A percentile compares a stretch with the other conserved stretches of the same genome.
Conservation (phyloP, 495 filamentous ascomycete species). For the Amorphotheca resinae region DNA sequence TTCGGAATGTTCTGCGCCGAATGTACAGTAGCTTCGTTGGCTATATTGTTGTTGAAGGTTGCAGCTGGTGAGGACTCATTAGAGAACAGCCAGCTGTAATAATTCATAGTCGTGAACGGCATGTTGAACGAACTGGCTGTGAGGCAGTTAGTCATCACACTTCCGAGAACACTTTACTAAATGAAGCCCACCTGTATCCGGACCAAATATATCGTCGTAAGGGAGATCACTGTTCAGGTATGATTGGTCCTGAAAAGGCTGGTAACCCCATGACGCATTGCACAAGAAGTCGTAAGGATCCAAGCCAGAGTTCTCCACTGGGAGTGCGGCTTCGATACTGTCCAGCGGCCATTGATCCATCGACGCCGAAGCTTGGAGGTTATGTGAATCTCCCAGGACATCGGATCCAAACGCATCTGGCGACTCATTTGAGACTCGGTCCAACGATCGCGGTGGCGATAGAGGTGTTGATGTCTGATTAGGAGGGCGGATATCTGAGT, state of each 20-base stretch:
- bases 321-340: neutral
- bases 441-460: neutral
- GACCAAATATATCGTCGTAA: conserved; percentile 29
- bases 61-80: conserved; percentile 14
- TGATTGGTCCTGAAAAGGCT: neutral
- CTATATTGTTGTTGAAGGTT: neutral
- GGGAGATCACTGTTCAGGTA: conserved; percentile 20
- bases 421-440: too few species aligned
- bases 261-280: conserved; percentile 16
- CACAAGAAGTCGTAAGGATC: conserved; percentile 15
- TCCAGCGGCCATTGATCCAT: conserved; percentile 2
- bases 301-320: neutral
- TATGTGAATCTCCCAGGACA: neutral
- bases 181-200: conserved; percentile 22
- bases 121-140: conserved; percentile 41
- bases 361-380: neutral
- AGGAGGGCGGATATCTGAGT: neutral
- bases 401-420: neutral
- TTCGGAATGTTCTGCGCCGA: conserved; percentile 1
- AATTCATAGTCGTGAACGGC: conserved; percentile 41
- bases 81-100: conserved; percentile 47
- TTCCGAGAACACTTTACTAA: neutral
- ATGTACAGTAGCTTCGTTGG: neutral
- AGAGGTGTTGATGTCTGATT: neutral
- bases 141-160: conserved; percentile 10